Evolutionary conservation across 805 yeast species (phyloP).

Genomic region (Candida tammaniensis): DNA sequence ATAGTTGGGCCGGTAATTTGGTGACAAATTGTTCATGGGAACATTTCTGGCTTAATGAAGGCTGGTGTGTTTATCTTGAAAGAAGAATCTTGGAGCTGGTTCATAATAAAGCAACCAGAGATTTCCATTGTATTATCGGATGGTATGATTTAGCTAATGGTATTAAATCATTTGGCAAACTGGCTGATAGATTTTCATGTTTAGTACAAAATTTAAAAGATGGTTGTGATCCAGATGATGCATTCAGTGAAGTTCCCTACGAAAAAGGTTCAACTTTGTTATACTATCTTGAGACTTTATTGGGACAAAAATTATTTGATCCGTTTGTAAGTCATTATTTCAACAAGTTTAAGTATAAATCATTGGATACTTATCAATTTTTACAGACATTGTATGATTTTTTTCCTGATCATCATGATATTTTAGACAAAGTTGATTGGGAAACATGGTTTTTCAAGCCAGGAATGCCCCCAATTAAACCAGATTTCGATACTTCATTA

Average conservation of each 20-base stretch:
- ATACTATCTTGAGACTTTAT: constrained; percentile 64
- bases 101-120: constrained; percentile 78
- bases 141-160: constrained; percentile 78
- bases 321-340: constrained; percentile 80
- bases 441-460: constrained; percentile 75
- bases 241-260: constrained; percentile 84
- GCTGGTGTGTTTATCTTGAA: constrained; percentile 93
- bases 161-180: constrained; percentile 61
- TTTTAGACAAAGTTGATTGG: constrained; percentile 80
- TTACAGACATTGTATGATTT: constrained; percentile 71
- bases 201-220: constrained; percentile 71
- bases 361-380: constrained; percentile 81
- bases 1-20: constrained; percentile 89
- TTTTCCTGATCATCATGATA: constrained; percentile 44
- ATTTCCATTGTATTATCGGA: constrained; percentile 81
- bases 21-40: constrained; percentile 92
- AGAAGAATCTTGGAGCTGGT: constrained; percentile 74
- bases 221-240: constrained; percentile 81
- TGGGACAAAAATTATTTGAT: constrained; percentile 66
- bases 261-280: constrained; percentile 86
- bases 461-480: constrained; percentile 84
- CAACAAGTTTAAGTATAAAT: constrained; percentile 59
- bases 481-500: constrained; percentile 72
- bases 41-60: constrained; percentile 93
- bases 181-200: constrained; percentile 53